Evolutionary conservation across 345 rosid species (phyloP).

Genomic region (Microthlaspi erraticum): DNA sequence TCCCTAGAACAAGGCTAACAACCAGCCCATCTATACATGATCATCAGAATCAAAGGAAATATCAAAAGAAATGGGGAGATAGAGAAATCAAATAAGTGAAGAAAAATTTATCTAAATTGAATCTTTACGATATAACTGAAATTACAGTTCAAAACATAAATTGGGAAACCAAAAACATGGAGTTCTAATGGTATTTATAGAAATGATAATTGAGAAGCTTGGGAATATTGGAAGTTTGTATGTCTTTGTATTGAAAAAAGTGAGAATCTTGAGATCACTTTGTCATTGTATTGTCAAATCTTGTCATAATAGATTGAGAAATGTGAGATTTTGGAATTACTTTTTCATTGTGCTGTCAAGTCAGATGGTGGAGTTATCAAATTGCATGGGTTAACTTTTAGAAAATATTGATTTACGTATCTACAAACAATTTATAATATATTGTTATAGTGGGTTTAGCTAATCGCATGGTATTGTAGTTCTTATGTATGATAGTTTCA

Average conservation of each 20-base stretch:
- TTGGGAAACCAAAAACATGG: neutral
- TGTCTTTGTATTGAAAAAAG: neutral
- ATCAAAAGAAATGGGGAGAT: slow-evolving; percentile 1
- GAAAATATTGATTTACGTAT: neutral
- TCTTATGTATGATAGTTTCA: too few species aligned
- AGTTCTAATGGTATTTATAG: slow-evolving; percentile 7
- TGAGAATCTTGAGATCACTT: neutral
- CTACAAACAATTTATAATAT: neutral
- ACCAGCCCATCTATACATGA: slow-evolving; percentile 16
- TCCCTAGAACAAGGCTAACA: neutral
- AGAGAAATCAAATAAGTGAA: neutral
- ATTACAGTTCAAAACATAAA: neutral
- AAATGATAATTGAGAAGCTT: slow-evolving; percentile 10
- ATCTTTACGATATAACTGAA: neutral
- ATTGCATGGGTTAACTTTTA: slow-evolving; percentile 6
- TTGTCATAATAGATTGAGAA: slow-evolving; percentile 1
- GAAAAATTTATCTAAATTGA: neutral
- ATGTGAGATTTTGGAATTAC: neutral
- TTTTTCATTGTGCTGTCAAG: slow-evolving; percentile 8
- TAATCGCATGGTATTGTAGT: too few species aligned
- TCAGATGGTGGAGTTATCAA: neutral
- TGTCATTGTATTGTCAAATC: slow-evolving; percentile 8
- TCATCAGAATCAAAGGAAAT: neutral
- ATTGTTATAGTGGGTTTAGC: neutral
- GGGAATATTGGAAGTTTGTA: slow-evolving; percentile 11